These are phyloP conservation scores for Talaromyces funiculosus DNA, from an alignment of 2,329 filamentous ascomycete genomes.

Conservation along the genomic window DNA sequence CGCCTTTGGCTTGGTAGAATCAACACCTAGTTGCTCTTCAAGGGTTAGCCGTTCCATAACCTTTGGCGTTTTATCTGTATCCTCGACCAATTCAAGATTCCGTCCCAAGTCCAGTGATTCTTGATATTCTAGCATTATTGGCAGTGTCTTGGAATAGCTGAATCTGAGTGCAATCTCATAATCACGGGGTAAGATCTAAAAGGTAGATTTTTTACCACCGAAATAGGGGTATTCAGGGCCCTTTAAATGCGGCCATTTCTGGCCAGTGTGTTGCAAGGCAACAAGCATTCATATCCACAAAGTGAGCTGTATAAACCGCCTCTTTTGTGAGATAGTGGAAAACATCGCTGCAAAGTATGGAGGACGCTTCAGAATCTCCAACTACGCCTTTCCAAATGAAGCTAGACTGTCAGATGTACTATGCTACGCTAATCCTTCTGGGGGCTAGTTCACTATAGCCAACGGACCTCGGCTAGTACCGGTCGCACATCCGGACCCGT, in stretches of 20 bases:
- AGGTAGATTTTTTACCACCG: too few relatives aligned
- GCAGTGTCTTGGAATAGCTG: not conserved
- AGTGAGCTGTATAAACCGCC: not conserved
- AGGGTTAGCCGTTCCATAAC: not conserved
- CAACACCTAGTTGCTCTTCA: not conserved
- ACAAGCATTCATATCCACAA: not conserved
- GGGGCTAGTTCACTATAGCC: not conserved
- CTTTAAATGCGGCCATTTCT: not conserved
- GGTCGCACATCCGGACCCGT: constrained; percentile 2
- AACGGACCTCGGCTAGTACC: not conserved
- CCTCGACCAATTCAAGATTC: not conserved
- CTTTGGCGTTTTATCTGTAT: not conserved
- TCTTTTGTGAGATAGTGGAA: not conserved
- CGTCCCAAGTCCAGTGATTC: not conserved
- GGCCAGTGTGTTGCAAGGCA: not conserved
- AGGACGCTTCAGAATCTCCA: not conserved
- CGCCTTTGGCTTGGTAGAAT: not conserved
- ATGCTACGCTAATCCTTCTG: not conserved
- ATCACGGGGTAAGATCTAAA: too few relatives aligned
- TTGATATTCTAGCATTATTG: not conserved
- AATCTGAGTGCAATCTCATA: not conserved
- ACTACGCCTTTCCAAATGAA: not conserved
- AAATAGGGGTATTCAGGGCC: not conserved
- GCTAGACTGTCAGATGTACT: not conserved
- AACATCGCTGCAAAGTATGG: not conserved